Base-by-base conservation (phyloP, 1,284 basidiomycete genomes). In the Cryptococcus deneoformans region DNA sequence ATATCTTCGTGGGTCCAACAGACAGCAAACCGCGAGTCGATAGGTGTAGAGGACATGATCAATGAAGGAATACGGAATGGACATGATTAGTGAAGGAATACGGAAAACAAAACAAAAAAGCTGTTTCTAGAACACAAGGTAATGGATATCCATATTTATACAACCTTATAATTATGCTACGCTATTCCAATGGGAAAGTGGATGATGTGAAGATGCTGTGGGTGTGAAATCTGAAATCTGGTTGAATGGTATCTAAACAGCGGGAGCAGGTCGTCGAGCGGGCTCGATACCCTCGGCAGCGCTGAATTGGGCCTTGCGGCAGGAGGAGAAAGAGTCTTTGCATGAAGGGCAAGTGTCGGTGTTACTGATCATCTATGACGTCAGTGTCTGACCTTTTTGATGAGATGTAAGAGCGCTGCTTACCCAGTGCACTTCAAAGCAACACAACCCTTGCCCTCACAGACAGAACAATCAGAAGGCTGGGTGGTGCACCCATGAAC, bases 341-440 rank as follows among this genome's bases (percentile, higher is more conserved):
- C 74, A 76, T 8, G 72, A 64, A 50, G 67, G 66, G 66, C 74
- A 76, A n/a, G 74, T 71, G 16, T 55, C 34, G 50, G 69, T 63
- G 64, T 75, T 68, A 40, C 74, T 76, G 53, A 29, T 29, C 24
- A 37, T 36, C 10, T 14, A 29, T 14, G 8, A 4, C n/a, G 50
- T 56, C 49, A 60, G 56, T 44, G 9, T 47, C 20, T n/a, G n/a
- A 14, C n/a, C 29, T 29, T 14, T 14, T 14, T 16, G 2, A 46
- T 29, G 24, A 46, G 14, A 46, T 7, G 6, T 3, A 29, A 29
- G 29, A 42, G 34, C 20, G 34, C 7, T 29, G 68, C 73, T 67
- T 50, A 76, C 73, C 73, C 74, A 38, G 74, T 76, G 57, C 74
- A 76, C 57, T 69, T 69, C 44, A 60, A 67, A 29, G 74, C 71